A percentile compares a stretch with the other conserved stretches of the same genome.
phyloP scores from a whole-genome alignment of 2,329 filamentous ascomycete genomes.

The Xylariaceae sp. region DNA sequence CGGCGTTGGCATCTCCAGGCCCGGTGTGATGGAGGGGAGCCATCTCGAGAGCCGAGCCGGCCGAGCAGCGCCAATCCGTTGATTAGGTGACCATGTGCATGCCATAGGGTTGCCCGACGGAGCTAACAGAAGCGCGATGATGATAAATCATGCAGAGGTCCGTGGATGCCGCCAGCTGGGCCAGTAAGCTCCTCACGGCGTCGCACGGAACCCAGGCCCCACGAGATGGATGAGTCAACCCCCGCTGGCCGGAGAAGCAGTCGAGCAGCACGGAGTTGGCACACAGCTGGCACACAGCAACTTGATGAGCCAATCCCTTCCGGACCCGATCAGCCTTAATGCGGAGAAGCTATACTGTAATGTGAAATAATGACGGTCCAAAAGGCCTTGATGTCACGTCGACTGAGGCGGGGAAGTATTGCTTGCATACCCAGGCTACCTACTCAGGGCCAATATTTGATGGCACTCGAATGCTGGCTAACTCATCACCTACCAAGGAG shows the following conservation, averaged over 20 bases:
- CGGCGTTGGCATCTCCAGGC: too few relatives aligned
- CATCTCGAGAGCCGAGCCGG: constrained; percentile 8
- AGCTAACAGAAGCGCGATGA: constrained; percentile 5
- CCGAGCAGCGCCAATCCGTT: constrained; percentile 7
- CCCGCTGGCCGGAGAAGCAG: background rate
- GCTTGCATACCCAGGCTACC: background rate
- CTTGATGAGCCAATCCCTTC: background rate
- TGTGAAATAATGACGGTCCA: constrained; percentile 1
- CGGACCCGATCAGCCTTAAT: background rate
- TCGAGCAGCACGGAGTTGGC: background rate
- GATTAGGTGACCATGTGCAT: constrained; percentile 8
- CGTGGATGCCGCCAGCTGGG: constrained; percentile 2
- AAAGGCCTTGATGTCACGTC: background rate
- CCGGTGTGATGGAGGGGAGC: background rate
- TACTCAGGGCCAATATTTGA: too few relatives aligned
- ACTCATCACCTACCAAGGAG: too few relatives aligned
- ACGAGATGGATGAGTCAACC: constrained; percentile 2
- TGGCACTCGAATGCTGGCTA: too few relatives aligned
- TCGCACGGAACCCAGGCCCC: constrained; percentile 1
- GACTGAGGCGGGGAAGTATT: background rate
- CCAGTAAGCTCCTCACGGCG: constrained; percentile 5
- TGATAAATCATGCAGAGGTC: constrained; percentile 11
- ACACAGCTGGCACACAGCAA: background rate
- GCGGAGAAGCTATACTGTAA: constrained; percentile 1
- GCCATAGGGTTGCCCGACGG: background rate